phyloP scores from a whole-genome alignment of 202 grass and related monocot genomes.

The Sporobolus alterniflorus region DNA sequence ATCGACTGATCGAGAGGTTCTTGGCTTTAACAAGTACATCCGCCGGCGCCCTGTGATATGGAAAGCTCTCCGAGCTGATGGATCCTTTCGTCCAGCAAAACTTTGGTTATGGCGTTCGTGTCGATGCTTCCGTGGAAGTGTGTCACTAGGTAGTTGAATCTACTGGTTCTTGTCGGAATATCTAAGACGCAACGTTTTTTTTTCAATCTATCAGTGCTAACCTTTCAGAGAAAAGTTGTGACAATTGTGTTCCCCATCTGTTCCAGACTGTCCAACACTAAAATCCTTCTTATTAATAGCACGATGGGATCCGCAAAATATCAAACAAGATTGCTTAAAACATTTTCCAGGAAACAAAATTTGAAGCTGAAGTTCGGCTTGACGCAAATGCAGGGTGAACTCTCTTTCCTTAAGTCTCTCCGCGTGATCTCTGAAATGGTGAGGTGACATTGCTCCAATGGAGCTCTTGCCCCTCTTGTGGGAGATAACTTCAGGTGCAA shows the following conservation, averaged over 20 bases:
- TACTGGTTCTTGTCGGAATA: not conserved
- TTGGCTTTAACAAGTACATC: not conserved
- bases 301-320: not conserved
- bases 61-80: constrained; percentile 3
- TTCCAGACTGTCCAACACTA: constrained; percentile 3
- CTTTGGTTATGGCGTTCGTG: constrained; percentile 1
- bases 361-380: not conserved
- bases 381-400: not conserved
- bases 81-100: not conserved
- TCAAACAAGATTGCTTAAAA: not conserved
- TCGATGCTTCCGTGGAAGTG: not conserved
- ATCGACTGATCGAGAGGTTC: not conserved
- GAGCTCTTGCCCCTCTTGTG: not conserved
- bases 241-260: not conserved
- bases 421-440: not conserved
- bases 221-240: constrained; percentile 14
- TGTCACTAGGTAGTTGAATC: not conserved
- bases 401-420: not conserved
- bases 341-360: not conserved
- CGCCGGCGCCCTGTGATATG: not conserved
- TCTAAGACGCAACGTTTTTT: constrained; percentile 11
- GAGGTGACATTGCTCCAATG: not conserved
- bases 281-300: not conserved
- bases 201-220: constrained; percentile 7
- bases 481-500: constrained; percentile 57